Conservation (phyloP, 129 eudicot genomes). For the Arctium minus region DNA sequence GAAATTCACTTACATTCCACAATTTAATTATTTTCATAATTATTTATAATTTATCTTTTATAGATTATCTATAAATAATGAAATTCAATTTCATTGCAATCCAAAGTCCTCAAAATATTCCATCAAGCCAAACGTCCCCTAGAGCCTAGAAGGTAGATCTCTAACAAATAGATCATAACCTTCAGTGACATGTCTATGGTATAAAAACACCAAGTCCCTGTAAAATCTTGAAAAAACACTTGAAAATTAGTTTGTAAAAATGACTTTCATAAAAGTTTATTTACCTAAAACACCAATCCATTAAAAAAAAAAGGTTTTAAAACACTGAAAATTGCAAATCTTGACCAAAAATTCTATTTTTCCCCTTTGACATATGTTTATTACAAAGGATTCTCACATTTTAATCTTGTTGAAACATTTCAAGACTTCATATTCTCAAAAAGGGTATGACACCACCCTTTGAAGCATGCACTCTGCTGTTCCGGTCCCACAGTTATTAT, state of each 20-base stretch:
- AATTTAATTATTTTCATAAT: background rate
- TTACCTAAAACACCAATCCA: background rate
- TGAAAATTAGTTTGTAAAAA: background rate
- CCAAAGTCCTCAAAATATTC: too few species aligned
- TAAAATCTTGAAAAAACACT: too few species aligned
- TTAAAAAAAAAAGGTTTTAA: background rate
- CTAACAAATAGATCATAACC: too few species aligned
- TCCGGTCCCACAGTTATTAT: background rate
- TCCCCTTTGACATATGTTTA: background rate
- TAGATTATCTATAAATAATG: background rate
- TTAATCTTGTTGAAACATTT: background rate
- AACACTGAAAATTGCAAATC: background rate
- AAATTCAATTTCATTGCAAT: background rate
- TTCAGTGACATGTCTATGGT: too few species aligned
- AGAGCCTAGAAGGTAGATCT: too few species aligned
- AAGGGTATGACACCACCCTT: background rate
- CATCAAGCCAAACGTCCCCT: too few species aligned
- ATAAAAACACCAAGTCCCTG: too few species aligned
- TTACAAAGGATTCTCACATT: background rate
- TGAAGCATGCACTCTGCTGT: background rate
- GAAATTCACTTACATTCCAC: too few species aligned
- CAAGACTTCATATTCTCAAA: background rate
- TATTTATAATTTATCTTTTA: background rate
- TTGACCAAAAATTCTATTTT: background rate
- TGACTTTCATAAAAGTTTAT: background rate